Percentiles rank a stretch among this genome's conserved stretches.
Evolutionary conservation across 345 rosid genomes (phyloP).

Genomic region (Mercurialis annua): DNA sequence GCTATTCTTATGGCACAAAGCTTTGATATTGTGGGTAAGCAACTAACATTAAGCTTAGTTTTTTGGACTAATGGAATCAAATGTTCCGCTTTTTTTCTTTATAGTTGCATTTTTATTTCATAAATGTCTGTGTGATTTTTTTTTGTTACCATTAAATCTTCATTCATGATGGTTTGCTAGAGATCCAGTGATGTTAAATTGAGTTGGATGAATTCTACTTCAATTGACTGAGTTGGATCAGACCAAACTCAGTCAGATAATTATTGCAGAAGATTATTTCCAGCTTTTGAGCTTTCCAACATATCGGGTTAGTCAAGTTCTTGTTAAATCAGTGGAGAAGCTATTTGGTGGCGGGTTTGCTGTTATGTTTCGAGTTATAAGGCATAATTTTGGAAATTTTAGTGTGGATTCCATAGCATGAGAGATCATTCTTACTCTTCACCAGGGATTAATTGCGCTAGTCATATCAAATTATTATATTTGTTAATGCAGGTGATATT

Average conservation of each 20-base stretch:
- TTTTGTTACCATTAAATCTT: neutral
- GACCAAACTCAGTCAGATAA: conserved; percentile 44
- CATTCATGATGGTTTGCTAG: conserved; percentile 86
- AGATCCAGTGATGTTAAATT: conserved; percentile 58
- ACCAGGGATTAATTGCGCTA: neutral
- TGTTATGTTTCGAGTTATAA: neutral
- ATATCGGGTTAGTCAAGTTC: conserved; percentile 42
- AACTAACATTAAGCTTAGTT: neutral
- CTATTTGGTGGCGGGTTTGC: conserved; percentile 52
- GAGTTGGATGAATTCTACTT: conserved; percentile 60
- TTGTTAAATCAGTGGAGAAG: conserved; percentile 53
- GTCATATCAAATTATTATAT: neutral
- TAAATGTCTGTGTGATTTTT: no score
- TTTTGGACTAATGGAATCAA: neutral
- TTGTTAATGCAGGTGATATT: conserved; percentile 39
- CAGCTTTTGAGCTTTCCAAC: conserved; percentile 56
- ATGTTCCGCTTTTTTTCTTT: neutral
- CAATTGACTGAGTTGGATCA: conserved; percentile 34
- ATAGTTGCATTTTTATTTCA: neutral
- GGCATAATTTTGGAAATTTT: neutral
- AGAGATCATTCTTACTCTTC: neutral
- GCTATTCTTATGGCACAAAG: conserved; percentile 86
- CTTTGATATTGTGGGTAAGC: conserved; percentile 86
- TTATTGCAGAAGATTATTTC: conserved; percentile 74
- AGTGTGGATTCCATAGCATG: neutral